phyloP scores from a whole-genome alignment of 345 rosid species.

The Zanthoxylum bungeanum region DNA sequence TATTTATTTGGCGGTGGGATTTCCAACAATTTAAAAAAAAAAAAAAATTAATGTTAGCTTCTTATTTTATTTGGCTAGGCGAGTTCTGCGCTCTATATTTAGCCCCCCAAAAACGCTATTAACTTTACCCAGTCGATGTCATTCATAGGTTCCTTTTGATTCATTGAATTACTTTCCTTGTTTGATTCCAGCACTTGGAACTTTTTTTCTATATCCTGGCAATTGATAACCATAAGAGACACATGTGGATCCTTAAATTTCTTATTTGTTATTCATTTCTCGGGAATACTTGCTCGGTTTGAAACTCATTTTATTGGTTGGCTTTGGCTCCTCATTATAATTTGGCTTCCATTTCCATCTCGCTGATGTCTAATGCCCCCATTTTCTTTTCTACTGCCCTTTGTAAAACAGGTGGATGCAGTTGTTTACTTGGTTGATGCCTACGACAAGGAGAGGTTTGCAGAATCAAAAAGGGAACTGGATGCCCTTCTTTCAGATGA shows the following conservation, averaged over 20 bases:
- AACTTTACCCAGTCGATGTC: background rate
- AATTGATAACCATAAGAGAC: background rate
- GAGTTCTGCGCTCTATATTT: background rate
- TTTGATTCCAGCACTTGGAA: background rate
- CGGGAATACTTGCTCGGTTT: background rate
- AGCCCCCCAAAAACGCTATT: background rate
- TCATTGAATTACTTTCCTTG: background rate
- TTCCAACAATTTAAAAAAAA: too few relatives aligned
- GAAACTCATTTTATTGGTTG: background rate
- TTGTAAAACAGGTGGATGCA: slow-evolving; percentile 42
- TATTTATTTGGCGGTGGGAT: too few relatives aligned
- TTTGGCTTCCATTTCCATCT: background rate
- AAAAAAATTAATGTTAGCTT: background rate
- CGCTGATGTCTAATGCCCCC: background rate
- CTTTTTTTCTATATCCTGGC: background rate
- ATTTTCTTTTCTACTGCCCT: background rate
- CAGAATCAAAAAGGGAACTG: slow-evolving; percentile 53
- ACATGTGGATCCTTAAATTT: background rate
- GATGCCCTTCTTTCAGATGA: slow-evolving; percentile 61
- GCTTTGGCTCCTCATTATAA: background rate
- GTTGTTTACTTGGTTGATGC: slow-evolving; percentile 65
- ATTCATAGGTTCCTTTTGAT: background rate
- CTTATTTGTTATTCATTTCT: background rate
- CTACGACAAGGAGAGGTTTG: slow-evolving; percentile 58
- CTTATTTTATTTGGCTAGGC: background rate